Evolutionary conservation across 257 asterid species (phyloP).

Genomic region (Scutellaria galericulata): DNA sequence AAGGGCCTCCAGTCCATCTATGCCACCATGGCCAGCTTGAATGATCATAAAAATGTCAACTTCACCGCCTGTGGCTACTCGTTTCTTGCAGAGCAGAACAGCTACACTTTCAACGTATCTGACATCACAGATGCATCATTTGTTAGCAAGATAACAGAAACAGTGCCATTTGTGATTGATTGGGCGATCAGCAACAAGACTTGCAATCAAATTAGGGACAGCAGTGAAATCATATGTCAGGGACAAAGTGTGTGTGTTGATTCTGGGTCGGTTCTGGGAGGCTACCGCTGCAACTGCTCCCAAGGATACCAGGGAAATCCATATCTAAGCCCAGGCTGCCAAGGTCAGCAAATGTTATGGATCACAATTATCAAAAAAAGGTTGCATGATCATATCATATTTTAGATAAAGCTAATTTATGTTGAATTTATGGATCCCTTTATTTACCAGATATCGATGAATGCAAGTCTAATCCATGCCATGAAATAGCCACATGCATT

Average conservation of each 20-base stretch:
- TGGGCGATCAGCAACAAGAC: conserved; percentile 38
- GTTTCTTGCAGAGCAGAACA: conserved; percentile 41
- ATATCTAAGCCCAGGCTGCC: conserved; percentile 49
- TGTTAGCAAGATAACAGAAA: conserved; percentile 4
- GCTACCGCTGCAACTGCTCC: conserved; percentile 46
- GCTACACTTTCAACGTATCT: conserved; percentile 27
- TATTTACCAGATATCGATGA: conserved; percentile 39
- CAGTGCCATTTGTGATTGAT: conserved; percentile 38
- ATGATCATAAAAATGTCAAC: not conserved
- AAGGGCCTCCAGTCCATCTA: conserved; percentile 39
- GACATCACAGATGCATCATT: conserved; percentile 34
- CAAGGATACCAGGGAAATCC: conserved; percentile 45
- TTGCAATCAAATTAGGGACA: conserved; percentile 20
- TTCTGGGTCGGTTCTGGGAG: conserved; percentile 39
- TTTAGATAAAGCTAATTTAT: not conserved
- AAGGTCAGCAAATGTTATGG: conserved; percentile 33
- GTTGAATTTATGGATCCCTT: not conserved
- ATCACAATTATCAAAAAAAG: not conserved
- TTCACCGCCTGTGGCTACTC: conserved; percentile 41
- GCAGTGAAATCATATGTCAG: conserved; percentile 16
- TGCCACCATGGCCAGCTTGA: not conserved
- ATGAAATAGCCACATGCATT: conserved; percentile 33
- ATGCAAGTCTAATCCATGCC: conserved; percentile 40
- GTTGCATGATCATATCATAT: not conserved
- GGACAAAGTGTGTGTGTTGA: conserved; percentile 41